phyloP scores from a whole-genome alignment of 169 alveolate genomes.

The Cryptosporidium sp. region DNA sequence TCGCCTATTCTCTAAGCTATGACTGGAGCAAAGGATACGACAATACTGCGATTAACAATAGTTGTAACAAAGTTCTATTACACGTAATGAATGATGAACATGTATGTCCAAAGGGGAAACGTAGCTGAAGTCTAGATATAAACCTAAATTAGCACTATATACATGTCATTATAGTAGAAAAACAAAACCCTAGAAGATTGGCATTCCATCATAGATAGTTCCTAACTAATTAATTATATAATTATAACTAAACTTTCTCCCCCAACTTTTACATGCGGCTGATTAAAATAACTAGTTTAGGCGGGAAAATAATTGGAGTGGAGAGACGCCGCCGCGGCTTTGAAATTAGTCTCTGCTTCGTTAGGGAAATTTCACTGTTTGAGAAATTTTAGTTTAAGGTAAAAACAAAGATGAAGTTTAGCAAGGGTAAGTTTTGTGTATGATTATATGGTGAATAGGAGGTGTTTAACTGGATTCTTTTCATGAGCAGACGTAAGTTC shows the following conservation, averaged over 20 bases:
- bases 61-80: slow-evolving; percentile 59
- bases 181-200: too few species aligned
- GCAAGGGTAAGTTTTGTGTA: slow-evolving; percentile 58
- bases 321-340: slow-evolving; percentile 74
- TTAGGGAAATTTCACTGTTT: not conserved
- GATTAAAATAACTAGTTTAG: not conserved
- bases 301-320: slow-evolving; percentile 3
- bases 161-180: too few species aligned
- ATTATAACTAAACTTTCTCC: not conserved
- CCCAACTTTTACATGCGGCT: not conserved
- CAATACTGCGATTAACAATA: slow-evolving; percentile 62
- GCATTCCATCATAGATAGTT: not conserved
- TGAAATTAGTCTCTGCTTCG: slow-evolving; percentile 17
- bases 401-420: slow-evolving; percentile 58
- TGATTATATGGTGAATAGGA: not conserved
- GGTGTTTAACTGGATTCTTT: not conserved
- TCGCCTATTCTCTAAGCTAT: slow-evolving; percentile 87
- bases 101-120: slow-evolving; percentile 68
- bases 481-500: slow-evolving; percentile 82
- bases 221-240: not conserved
- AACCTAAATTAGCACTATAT: not conserved
- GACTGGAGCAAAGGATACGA: slow-evolving; percentile 87
- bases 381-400: not conserved
- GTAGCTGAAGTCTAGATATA: slow-evolving; percentile 15
- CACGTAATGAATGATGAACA: slow-evolving; percentile 73